Evolutionary conservation across 768 basidiomycete genomes (phyloP).

Genomic region (Butyriboletus loyo): DNA sequence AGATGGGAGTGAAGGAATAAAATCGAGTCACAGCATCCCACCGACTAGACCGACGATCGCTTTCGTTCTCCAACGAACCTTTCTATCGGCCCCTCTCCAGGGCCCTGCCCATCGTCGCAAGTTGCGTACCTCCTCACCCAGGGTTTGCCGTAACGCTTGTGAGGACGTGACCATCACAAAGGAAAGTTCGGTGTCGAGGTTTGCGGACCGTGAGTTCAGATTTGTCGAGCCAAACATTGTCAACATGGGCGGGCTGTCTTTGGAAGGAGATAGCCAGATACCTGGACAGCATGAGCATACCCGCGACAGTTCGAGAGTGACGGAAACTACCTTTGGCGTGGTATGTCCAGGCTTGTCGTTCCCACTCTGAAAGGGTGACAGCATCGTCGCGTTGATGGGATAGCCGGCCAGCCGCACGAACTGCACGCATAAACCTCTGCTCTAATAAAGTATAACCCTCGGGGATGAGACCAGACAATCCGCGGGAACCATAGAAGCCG

Average conservation of each 20-base stretch:
- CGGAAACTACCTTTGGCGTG: constrained; percentile 83
- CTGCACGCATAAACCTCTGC: constrained; percentile 74
- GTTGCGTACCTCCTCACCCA: constrained; percentile 52
- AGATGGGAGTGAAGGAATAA: constrained; percentile 5
- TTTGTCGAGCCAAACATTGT: constrained; percentile 96
- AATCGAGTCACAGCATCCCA: constrained; percentile 55
- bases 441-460: constrained; percentile 92
- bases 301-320: neutral
- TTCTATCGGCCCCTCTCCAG: constrained; percentile 60
- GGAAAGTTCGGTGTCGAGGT: constrained; percentile 89
- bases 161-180: constrained; percentile 78
- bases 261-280: constrained; percentile 74
- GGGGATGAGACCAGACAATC: constrained; percentile 90
- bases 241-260: constrained; percentile 51
- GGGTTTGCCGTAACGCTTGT: constrained; percentile 41
- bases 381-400: constrained; percentile 35
- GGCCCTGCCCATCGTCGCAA: constrained; percentile 47
- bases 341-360: constrained; percentile 89
- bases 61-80: constrained; percentile 62
- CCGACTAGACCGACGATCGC: constrained; percentile 60
- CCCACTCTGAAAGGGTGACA: constrained; percentile 85
- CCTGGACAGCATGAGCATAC: constrained; percentile 42
- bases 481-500: constrained; percentile 88
- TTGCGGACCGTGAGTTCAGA: constrained; percentile 85
- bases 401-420: constrained; percentile 43